Evolutionary conservation across 1,284 basidiomycete genomes (phyloP), one percentile per base, ranked within the genome.

Genomic region (Neonothopanus nambi): DNA sequence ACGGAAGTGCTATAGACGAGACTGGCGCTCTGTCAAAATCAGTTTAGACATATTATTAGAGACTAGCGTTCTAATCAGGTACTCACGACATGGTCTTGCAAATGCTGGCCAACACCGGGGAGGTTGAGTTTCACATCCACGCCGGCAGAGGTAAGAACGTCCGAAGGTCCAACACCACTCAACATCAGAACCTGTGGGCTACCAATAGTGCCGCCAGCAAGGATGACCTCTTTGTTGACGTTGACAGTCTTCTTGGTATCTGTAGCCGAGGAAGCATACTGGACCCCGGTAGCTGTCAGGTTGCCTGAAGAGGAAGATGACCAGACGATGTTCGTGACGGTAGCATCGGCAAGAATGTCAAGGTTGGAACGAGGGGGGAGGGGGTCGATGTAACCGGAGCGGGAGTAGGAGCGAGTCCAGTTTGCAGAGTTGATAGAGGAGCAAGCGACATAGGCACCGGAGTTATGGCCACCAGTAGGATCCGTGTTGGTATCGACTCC

Each of bases 91-190:
- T 89, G 87, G 65, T 92, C 87, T 65, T 89, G 85, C 41, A 91
- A 65, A 69, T 89, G 84, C 68, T 87, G 82, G 1, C 90, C 90
- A 50, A 93, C 89, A 52, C 85, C 86, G 4, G 88, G 87, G 2
- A 90, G 72, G 56, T 82, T 81, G 38, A 73, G 57, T 23, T 65
- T 54, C 4, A 77, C 66, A 11, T 60, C 48, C 17, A 92, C 79
- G 43, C 80, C 80, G 23, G 81, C 77, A 6, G 65, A 64, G 21
- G 73, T 60, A 39, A 91, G 69, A 2, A 84, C 76, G 46, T 80
- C 78, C 48, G 64, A 67, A 3, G 87, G 85, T 0, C 89, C 90
- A 52, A 93, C 78, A 57, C 90, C 90, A 54, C 85, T 88, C 8
- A 83, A 72, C 76, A 87, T 78, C 38, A 91, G 73, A 17, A 91